Evolutionary conservation across 495 filamentous ascomycete genomes (phyloP).

Genomic region (Xylaria intraflava): DNA sequence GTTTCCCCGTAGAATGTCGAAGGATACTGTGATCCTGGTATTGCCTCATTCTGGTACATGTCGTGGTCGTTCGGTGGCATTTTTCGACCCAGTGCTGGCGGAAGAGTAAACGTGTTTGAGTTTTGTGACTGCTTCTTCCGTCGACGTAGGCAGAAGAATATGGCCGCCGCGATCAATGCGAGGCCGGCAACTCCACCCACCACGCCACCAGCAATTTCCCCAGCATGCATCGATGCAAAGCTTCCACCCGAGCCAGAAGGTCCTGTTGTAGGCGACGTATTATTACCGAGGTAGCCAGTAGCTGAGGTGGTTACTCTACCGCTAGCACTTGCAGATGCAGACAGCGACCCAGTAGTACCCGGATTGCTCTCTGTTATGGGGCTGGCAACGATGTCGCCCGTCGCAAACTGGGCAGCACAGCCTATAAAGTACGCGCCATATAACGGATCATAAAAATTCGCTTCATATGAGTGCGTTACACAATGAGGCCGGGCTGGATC

Average conservation of each 20-base stretch:
- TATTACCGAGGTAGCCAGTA: constrained; percentile 5
- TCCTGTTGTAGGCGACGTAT: constrained; percentile 11
- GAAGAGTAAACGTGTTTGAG: not conserved
- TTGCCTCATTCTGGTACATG: constrained; percentile 9
- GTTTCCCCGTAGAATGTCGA: constrained; percentile 28
- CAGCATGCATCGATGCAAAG: constrained; percentile 12
- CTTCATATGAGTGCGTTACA: constrained; percentile 24
- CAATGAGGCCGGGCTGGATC: constrained; percentile 16
- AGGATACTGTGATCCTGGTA: constrained; percentile 18
- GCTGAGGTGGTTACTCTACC: constrained; percentile 18
- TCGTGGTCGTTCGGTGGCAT: constrained; percentile 10
- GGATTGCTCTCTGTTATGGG: constrained; percentile 6
- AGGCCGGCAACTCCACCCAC: constrained; percentile 34
- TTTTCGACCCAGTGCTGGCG: constrained; percentile 12
- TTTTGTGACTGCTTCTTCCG: constrained; percentile 7
- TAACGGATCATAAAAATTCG: constrained; percentile 21
- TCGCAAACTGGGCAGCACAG: constrained; percentile 15
- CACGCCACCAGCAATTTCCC: constrained; percentile 35
- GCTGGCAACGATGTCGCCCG: constrained; percentile 21
- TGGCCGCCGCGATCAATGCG: constrained; percentile 22
- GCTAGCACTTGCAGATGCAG: constrained; percentile 5
- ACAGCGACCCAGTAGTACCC: constrained; percentile 5
- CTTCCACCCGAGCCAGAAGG: not conserved
- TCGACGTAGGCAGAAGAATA: constrained; percentile 22
- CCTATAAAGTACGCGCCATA: constrained; percentile 24